Evolutionary conservation across 2,329 filamentous ascomycete species (phyloP), one percentile per base, ranked within the genome.

Genomic region (Clonostachys sp.): DNA sequence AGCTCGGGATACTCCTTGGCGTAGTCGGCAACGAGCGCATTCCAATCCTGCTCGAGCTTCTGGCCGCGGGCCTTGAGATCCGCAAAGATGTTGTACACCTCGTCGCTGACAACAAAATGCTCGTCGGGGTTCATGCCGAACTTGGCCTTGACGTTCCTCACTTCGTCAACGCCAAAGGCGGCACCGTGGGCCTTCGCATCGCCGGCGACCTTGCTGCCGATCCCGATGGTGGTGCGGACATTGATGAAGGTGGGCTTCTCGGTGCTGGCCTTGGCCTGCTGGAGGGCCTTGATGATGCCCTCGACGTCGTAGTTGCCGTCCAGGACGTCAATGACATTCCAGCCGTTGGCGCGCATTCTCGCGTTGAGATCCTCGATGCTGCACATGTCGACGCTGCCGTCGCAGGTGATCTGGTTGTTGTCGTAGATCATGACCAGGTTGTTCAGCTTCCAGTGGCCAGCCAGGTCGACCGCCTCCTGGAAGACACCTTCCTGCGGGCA

Each of bases 321-420:
- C 9, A 67, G 56, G 2, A 83, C 62, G 18, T 80, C 74, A 8
- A 81, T 65, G 2, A 82, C 77, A 17, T 80, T 55, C 75, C 77
- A 83, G 5, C 76, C 75, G 35, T 67, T 75, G 8, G 78, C 77
- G 6, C 68, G 63, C 77, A 82, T 81, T 60, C 81, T 83, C 7
- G 67, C 60, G 47, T 82, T 80, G 54, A 80, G 65, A 42, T 82
- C 77, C 53, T 83, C 78, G 0, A 70, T 77, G 50, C 78, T 80
- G 74, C 63, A 57, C 18, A 65, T 54, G 44, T 81, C 76, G 4
- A 81, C 70, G 3, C 70, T 71, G 2, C 80, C 79, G 49, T 82
- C 79, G 54, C 78, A 82, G 6, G 78, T 81, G 43, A 83, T 66
- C 53, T 80, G 74, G 57, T 83, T 82, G 60, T 83, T 82, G 53